Conservation (phyloP, 2,329 filamentous ascomycete species). For the Elsinoe ampelina region DNA sequence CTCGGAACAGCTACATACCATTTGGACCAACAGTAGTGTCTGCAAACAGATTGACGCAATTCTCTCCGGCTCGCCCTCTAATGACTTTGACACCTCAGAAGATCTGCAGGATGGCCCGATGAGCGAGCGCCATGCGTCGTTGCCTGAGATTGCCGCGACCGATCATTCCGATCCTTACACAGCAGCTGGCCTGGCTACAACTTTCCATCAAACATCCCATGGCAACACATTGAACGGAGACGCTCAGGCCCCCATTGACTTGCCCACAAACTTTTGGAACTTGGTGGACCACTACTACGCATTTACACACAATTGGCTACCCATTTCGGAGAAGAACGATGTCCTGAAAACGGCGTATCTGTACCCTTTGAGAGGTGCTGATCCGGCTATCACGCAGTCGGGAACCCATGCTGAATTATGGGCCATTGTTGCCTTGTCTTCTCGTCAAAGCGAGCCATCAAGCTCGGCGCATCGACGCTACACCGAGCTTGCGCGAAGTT, state of each 20-base stretch:
- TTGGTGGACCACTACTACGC: slow-evolving; percentile 65
- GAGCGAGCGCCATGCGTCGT: neutral
- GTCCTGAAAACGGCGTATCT: slow-evolving; percentile 50
- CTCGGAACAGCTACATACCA: slow-evolving; percentile 49
- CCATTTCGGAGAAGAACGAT: slow-evolving; percentile 59
- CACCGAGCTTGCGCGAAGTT: slow-evolving; percentile 16
- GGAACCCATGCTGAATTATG: slow-evolving; percentile 37
- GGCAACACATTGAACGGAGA: neutral
- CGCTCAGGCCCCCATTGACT: too few species aligned
- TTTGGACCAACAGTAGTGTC: slow-evolving; percentile 55
- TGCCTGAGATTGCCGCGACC: neutral
- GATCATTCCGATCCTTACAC: too few species aligned
- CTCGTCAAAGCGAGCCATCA: slow-evolving; percentile 17
- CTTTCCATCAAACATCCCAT: neutral
- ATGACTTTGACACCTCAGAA: neutral
- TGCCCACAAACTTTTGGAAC: slow-evolving; percentile 48
- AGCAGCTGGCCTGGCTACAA: too few species aligned
- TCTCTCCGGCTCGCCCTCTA: slow-evolving; percentile 38
- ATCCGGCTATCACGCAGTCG: slow-evolving; percentile 23
- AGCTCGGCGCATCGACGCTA: neutral
- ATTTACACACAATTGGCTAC: slow-evolving; percentile 69
- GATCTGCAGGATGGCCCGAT: neutral
- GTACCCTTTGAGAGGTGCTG: slow-evolving; percentile 34
- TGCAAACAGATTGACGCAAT: slow-evolving; percentile 55
- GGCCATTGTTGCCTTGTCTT: slow-evolving; percentile 34